phyloP scores from a whole-genome alignment of 495 filamentous ascomycete genomes.

The Apodospora peruviana region DNA sequence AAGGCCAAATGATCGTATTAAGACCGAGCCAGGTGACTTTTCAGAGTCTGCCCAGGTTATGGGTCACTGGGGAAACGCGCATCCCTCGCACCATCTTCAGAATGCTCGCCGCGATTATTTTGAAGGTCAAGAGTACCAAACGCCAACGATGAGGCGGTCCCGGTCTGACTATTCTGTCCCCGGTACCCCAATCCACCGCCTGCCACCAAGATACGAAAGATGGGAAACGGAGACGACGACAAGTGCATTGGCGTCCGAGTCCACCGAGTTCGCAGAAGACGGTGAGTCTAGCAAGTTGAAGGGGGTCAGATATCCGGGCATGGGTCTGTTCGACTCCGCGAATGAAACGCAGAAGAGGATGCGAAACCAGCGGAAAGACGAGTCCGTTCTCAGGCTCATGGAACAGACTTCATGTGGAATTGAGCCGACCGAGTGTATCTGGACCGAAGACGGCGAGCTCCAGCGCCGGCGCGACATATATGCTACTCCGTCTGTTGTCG shows the following conservation, averaged over 20 bases:
- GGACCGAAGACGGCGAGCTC: constrained; percentile 48
- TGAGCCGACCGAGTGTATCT: constrained; percentile 68
- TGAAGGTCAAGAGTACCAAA: constrained; percentile 13
- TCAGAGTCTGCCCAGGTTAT: background rate
- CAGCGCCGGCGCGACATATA: constrained; percentile 49
- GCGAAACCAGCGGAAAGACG: constrained; percentile 83
- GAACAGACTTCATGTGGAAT: constrained; percentile 60
- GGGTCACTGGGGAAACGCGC: constrained; percentile 11
- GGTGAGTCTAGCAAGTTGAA: constrained; percentile 55
- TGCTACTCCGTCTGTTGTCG: constrained; percentile 41
- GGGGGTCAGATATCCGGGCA: constrained; percentile 73
- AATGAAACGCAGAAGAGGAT: constrained; percentile 68
- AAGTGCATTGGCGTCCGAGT: constrained; percentile 28
- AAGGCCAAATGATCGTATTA: constrained; percentile 14
- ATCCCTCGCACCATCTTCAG: constrained; percentile 7
- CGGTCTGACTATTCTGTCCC: constrained; percentile 12
- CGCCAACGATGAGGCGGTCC: constrained; percentile 14
- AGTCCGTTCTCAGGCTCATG: constrained; percentile 63
- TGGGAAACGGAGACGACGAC: constrained; percentile 23
- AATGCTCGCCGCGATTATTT: constrained; percentile 13
- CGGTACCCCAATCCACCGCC: constrained; percentile 13
- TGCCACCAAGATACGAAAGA: constrained; percentile 11
- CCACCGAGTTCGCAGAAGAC: constrained; percentile 22
- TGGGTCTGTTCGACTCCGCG: constrained; percentile 85
- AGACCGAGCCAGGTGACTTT: constrained; percentile 26